Evolutionary conservation across 129 eudicot genomes (phyloP).

Genomic region (Flaveria ramosissima): DNA sequence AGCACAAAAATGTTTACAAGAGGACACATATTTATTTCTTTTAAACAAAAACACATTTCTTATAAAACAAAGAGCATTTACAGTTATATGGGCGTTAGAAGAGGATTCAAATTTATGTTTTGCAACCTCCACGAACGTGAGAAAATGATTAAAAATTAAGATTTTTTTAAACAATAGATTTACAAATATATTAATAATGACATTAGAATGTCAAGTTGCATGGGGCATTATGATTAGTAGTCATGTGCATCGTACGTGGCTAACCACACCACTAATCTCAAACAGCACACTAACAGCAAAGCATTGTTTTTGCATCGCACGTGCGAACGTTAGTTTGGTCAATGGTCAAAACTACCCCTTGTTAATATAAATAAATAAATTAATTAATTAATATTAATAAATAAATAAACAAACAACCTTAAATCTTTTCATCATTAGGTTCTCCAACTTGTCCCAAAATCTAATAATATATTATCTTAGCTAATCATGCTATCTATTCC

Average conservation of each 20-base stretch:
- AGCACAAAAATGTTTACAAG: too few species aligned
- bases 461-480: slow-evolving; percentile 34
- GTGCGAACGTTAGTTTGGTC: slow-evolving; percentile 49
- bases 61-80: too few species aligned
- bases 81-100: background rate
- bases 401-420: slow-evolving; percentile 28
- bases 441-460: slow-evolving; percentile 40
- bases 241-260: slow-evolving; percentile 50
- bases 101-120: background rate
- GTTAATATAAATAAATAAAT: background rate
- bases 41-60: too few species aligned
- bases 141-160: slow-evolving; percentile 5
- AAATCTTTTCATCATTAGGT: slow-evolving; percentile 47
- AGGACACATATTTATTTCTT: too few species aligned
- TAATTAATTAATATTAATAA: background rate
- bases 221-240: slow-evolving; percentile 36
- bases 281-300: slow-evolving; percentile 50
- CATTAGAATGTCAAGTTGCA: slow-evolving; percentile 28
- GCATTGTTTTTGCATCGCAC: slow-evolving; percentile 44
- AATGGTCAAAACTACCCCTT: slow-evolving; percentile 40
- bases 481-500: slow-evolving; percentile 31
- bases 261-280: slow-evolving; percentile 36
- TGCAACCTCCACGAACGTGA: slow-evolving; percentile 13
- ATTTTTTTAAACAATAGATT: background rate
- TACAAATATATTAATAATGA: background rate